These are phyloP conservation scores for Clonostachys chloroleuca DNA, from an alignment of 2,329 filamentous ascomycete species.

Conservation along the genomic window DNA sequence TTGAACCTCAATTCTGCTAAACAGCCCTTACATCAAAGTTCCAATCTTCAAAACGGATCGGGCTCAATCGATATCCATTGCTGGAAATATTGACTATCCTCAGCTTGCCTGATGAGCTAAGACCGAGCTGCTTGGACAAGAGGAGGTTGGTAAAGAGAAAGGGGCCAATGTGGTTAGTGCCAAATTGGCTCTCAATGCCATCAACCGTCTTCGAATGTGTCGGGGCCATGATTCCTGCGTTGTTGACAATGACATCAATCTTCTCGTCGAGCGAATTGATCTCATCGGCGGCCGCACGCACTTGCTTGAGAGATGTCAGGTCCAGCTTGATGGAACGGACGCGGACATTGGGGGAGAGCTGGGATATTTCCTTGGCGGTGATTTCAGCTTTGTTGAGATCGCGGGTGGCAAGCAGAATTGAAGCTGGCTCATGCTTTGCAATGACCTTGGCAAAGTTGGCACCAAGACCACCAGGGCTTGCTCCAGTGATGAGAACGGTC, in stretches of 20 bases:
- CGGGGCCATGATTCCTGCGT: slow-evolving; percentile 4
- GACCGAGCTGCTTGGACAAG: slow-evolving; percentile 18
- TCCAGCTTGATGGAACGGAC: slow-evolving; percentile 15
- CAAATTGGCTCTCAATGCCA: slow-evolving; percentile 44
- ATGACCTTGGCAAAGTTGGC: neutral
- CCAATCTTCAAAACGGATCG: slow-evolving; percentile 35
- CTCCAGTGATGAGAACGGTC: slow-evolving; percentile 1
- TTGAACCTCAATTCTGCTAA: neutral
- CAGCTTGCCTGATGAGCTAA: slow-evolving; percentile 8
- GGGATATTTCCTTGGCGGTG: neutral
- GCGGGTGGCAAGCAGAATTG: slow-evolving; percentile 1
- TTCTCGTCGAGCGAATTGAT: slow-evolving; percentile 22
- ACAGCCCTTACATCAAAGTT: slow-evolving; percentile 21
- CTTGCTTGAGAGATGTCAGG: slow-evolving; percentile 23
- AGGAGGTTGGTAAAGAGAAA: slow-evolving; percentile 33
- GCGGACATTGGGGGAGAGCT: neutral
- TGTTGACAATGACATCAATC: slow-evolving; percentile 4
- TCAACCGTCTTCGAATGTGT: slow-evolving; percentile 21
- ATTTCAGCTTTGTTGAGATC: neutral
- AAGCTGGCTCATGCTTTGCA: neutral
- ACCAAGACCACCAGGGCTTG: neutral
- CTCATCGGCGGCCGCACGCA: slow-evolving; percentile 23
- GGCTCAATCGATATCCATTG: slow-evolving; percentile 32
- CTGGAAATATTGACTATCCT: slow-evolving; percentile 39
- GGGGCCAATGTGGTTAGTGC: slow-evolving; percentile 28